Evolutionary conservation across 768 basidiomycete genomes (phyloP).

Genomic region (Macrolepiota albuminosa): DNA sequence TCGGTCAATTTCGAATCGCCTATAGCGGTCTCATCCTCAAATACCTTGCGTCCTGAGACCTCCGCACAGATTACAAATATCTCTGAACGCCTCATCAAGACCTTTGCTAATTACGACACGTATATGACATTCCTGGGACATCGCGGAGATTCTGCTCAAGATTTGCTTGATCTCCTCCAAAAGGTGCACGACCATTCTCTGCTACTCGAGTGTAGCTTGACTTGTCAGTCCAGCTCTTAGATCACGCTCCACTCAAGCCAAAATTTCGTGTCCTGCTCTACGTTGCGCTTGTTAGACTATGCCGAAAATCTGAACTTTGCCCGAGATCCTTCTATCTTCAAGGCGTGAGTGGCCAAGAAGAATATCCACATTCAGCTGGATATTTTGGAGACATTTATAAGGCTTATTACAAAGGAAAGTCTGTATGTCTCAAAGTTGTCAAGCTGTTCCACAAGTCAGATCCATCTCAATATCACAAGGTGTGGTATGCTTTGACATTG

Average conservation of each 20-base stretch:
- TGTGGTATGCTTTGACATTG: not conserved
- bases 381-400: constrained; percentile 25
- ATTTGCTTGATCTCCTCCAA: constrained; percentile 20
- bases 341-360: constrained; percentile 2
- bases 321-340: constrained; percentile 21
- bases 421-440: constrained; percentile 24
- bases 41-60: not conserved
- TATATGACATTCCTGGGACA: constrained; percentile 15
- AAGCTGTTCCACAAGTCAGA: constrained; percentile 18
- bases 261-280: constrained; percentile 12
- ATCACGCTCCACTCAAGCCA: constrained; percentile 11
- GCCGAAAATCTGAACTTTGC: constrained; percentile 19
- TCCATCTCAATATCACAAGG: constrained; percentile 19
- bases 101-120: constrained; percentile 10
- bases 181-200: constrained; percentile 10
- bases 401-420: constrained; percentile 14
- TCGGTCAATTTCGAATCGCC: not conserved
- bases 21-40: not conserved
- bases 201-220: not conserved
- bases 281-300: constrained; percentile 18
- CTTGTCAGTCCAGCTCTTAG: constrained; percentile 14
- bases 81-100: constrained; percentile 7
- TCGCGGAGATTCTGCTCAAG: constrained; percentile 13
- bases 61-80: constrained; percentile 8
- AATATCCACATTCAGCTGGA: constrained; percentile 14